These are phyloP conservation scores for Candida palmyrensis DNA, from an alignment of 805 yeast species.

Conservation along the genomic window DNA sequence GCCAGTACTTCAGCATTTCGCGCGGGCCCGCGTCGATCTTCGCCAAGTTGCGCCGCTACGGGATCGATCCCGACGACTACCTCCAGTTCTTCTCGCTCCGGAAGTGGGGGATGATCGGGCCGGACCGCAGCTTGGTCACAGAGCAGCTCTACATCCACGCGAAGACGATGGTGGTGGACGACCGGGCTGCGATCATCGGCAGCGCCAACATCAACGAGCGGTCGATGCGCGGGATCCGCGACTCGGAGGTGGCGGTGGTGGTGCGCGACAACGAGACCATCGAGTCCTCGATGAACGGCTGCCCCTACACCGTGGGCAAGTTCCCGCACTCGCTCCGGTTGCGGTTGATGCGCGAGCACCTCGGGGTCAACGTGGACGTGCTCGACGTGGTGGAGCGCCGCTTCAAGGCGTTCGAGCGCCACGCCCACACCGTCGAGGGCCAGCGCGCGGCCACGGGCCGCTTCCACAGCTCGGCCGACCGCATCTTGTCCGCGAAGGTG, in stretches of 20 bases:
- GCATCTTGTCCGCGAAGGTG: constrained; percentile 58
- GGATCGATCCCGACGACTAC: constrained; percentile 85
- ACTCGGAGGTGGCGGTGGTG: constrained; percentile 89
- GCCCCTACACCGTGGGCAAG: constrained; percentile 73
- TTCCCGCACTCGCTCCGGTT: constrained; percentile 88
- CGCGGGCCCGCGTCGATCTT: constrained; percentile 86
- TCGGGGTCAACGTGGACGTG: constrained; percentile 89
- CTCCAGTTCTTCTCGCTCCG: constrained; percentile 88
- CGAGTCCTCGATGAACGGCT: constrained; percentile 72
- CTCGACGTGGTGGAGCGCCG: constrained; percentile 77
- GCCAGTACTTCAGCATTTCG: constrained; percentile 90
- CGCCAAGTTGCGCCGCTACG: constrained; percentile 70
- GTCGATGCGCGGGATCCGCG: constrained; percentile 91
- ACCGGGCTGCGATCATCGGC: constrained; percentile 88
- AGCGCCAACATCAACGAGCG: constrained; percentile 97
- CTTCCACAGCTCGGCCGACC: constrained; percentile 27
- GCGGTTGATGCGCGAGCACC: constrained; percentile 93
- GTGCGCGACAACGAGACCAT: constrained; percentile 78
- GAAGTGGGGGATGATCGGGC: constrained; percentile 94
- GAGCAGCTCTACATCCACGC: constrained; percentile 95
- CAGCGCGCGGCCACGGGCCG: constrained; percentile 40
- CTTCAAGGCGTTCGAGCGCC: constrained; percentile 45
- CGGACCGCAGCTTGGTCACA: constrained; percentile 64
- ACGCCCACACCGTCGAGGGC: constrained; percentile 40
- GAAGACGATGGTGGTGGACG: constrained; percentile 87